Conservation (phyloP, 2,329 filamentous ascomycete genomes). For the Penicillium nordicum region DNA sequence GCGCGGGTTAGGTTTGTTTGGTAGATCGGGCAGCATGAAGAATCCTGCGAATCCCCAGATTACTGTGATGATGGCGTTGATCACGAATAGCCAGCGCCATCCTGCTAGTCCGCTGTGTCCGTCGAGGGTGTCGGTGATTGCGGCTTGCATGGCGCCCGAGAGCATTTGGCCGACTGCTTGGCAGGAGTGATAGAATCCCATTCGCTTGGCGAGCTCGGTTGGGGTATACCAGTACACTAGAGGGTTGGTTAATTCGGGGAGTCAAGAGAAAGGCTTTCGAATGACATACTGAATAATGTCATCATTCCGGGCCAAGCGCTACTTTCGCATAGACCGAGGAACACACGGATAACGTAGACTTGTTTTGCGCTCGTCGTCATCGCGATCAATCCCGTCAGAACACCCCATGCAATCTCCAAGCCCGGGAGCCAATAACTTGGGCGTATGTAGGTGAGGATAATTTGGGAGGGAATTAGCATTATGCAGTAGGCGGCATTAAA, state of each 20-base stretch:
- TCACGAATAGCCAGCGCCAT: conserved; percentile 40
- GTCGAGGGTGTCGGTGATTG: conserved; percentile 32
- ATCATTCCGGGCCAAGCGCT: conserved; percentile 33
- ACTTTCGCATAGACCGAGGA: conserved; percentile 31
- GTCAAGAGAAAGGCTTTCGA: not conserved
- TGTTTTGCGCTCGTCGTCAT: conserved; percentile 29
- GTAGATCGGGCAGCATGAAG: conserved; percentile 40
- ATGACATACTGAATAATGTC: conserved; percentile 27
- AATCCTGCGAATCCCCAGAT: conserved; percentile 36
- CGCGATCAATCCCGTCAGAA: conserved; percentile 30
- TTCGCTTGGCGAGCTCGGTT: conserved; percentile 34
- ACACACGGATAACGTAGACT: conserved; percentile 29
- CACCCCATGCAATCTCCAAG: conserved; percentile 29
- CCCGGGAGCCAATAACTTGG: conserved; percentile 30
- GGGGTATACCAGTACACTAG: conserved; percentile 40
- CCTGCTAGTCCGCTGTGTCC: conserved; percentile 31
- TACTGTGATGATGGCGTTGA: conserved; percentile 39
- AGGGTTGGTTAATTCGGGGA: not conserved
- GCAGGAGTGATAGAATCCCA: conserved; percentile 33
- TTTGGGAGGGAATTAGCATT: conserved; percentile 41
- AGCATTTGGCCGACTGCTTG: conserved; percentile 32
- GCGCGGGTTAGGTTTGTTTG: conserved; percentile 31
- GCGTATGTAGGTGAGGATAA: conserved; percentile 39
- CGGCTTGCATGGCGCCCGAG: conserved; percentile 31
- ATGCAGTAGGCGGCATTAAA: conserved; percentile 42